phyloP scores from a whole-genome alignment of 2,329 filamentous ascomycete species.

The Colletotrichum sp. region DNA sequence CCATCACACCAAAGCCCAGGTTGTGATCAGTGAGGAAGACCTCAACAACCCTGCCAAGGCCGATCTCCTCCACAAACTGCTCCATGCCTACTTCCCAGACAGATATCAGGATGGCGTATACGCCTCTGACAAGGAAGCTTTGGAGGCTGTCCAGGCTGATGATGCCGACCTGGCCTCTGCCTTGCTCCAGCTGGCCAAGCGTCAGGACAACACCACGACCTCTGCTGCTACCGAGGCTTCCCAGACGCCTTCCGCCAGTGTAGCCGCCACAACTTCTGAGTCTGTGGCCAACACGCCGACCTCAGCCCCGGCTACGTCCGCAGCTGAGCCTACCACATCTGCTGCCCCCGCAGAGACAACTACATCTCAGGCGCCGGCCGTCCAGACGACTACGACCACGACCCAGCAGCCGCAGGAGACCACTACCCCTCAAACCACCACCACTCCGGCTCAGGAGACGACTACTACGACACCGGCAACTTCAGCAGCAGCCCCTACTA shows the following conservation, averaged over 20 bases:
- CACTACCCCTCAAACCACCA: slow-evolving; percentile 10
- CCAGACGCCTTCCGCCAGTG: slow-evolving; percentile 17
- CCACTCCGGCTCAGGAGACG: slow-evolving; percentile 9
- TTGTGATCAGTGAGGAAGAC: not conserved
- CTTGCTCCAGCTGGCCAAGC: slow-evolving; percentile 68
- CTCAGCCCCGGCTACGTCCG: slow-evolving; percentile 26
- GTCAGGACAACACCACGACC: slow-evolving; percentile 48
- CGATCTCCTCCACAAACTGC: slow-evolving; percentile 67
- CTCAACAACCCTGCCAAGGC: slow-evolving; percentile 48
- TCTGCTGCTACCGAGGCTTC: slow-evolving; percentile 23
- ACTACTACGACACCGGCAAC: slow-evolving; percentile 29
- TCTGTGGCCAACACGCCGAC: slow-evolving; percentile 21
- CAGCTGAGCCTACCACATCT: slow-evolving; percentile 3
- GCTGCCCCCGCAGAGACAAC: not conserved
- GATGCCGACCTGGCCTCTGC: slow-evolving; percentile 67
- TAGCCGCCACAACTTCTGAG: slow-evolving; percentile 1
- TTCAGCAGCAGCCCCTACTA: slow-evolving; percentile 31
- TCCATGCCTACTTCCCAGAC: slow-evolving; percentile 66
- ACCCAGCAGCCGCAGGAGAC: slow-evolving; percentile 6
- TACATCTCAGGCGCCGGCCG: slow-evolving; percentile 8
- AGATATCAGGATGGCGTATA: slow-evolving; percentile 74
- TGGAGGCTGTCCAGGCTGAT: slow-evolving; percentile 66
- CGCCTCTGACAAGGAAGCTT: slow-evolving; percentile 65
- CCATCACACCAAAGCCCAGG: not conserved
- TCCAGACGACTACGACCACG: slow-evolving; percentile 4